Conservation (phyloP, 2,329 filamentous ascomycete genomes). For the Verticillium klebahnii region DNA sequence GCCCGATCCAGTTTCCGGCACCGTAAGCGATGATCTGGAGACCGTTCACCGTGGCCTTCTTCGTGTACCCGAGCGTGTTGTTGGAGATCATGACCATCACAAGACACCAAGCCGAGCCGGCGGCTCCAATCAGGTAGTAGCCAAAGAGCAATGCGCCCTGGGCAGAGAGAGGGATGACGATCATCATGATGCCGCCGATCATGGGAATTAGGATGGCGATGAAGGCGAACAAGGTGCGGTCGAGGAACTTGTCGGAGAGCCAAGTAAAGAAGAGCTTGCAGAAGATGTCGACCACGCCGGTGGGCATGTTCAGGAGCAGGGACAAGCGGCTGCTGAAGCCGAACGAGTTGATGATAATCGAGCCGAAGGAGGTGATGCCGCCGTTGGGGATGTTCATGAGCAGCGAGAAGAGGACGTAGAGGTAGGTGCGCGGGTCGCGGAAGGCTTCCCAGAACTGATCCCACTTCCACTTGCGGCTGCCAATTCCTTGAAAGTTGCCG, state of each 20-base stretch:
- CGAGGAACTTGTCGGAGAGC: slow-evolving; percentile 18
- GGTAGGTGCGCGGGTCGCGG: slow-evolving; percentile 46
- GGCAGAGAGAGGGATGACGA: slow-evolving; percentile 15
- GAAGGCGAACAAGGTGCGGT: slow-evolving; percentile 18
- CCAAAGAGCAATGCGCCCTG: slow-evolving; percentile 16
- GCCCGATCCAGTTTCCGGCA: slow-evolving; percentile 63
- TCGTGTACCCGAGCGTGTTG: slow-evolving; percentile 58
- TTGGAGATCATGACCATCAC: slow-evolving; percentile 52
- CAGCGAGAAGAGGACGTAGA: slow-evolving; percentile 57
- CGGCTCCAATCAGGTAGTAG: slow-evolving; percentile 19
- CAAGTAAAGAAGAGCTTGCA: slow-evolving; percentile 19
- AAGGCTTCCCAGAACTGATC: slow-evolving; percentile 54
- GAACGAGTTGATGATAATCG: slow-evolving; percentile 14
- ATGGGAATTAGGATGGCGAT: slow-evolving; percentile 21
- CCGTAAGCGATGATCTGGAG: slow-evolving; percentile 42
- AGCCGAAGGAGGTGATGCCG: slow-evolving; percentile 13
- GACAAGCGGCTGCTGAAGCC: slow-evolving; percentile 11
- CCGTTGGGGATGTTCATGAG: slow-evolving; percentile 38
- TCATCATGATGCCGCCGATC: slow-evolving; percentile 21
- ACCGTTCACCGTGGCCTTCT: slow-evolving; percentile 53
- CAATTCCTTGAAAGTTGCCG: slow-evolving; percentile 71
- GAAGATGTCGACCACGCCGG: slow-evolving; percentile 11
- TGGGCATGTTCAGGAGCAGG: slow-evolving; percentile 14
- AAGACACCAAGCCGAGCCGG: slow-evolving; percentile 19
- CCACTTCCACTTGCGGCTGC: slow-evolving; percentile 64